These are phyloP conservation scores for Triadica sebifera DNA, from an alignment of 345 rosid genomes.

Conservation along the genomic window DNA sequence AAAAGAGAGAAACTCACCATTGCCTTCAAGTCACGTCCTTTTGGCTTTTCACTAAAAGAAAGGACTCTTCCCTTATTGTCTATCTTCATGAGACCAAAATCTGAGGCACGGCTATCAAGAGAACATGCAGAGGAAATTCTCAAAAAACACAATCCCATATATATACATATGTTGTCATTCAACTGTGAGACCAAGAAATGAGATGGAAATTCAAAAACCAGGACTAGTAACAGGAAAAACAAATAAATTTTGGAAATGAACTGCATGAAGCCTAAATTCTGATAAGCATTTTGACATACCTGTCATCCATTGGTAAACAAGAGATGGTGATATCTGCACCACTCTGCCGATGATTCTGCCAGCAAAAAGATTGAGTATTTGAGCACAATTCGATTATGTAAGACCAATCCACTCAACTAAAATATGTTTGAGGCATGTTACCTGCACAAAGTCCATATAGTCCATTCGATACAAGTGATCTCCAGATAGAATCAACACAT, in stretches of 20 bases:
- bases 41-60: conserved; percentile 92
- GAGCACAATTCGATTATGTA: not conserved
- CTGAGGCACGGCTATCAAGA: conserved; percentile 87
- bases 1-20: conserved; percentile 46
- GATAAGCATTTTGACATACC: conserved; percentile 36
- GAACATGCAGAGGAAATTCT: conserved; percentile 24
- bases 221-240: not conserved
- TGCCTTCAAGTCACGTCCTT: conserved; percentile 69
- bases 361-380: conserved; percentile 15
- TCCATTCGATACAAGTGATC: conserved; percentile 96
- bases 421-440: conserved; percentile 12
- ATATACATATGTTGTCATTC: not conserved
- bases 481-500: conserved; percentile 86
- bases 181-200: not conserved
- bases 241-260: not conserved
- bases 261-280: not conserved
- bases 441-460: conserved; percentile 93
- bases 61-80: conserved; percentile 78
- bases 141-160: conserved; percentile 7
- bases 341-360: conserved; percentile 83
- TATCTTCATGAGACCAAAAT: conserved; percentile 95
- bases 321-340: conserved; percentile 93
- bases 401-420: not conserved
- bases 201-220: not conserved
- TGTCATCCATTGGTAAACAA: conserved; percentile 71